phyloP scores from a whole-genome alignment of 768 basidiomycete genomes.

The Paxillus rubicundulus region DNA sequence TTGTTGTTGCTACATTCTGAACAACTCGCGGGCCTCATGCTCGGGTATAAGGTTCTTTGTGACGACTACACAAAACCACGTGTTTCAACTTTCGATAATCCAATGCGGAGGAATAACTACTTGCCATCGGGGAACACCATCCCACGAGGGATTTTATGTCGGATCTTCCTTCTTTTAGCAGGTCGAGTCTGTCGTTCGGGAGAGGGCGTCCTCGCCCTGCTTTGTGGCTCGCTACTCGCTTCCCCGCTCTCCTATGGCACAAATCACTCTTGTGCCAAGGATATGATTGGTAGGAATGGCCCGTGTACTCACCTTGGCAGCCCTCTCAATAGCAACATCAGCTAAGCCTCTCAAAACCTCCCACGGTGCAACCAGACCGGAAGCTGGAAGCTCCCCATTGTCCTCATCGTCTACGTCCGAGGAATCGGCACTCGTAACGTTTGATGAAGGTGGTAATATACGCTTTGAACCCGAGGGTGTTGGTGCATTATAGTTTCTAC shows the following conservation, averaged over 20 bases:
- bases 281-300: background rate
- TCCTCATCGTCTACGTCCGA: slow-evolving; percentile 86
- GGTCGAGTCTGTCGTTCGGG: slow-evolving; percentile 70
- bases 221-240: slow-evolving; percentile 65
- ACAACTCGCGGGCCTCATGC: slow-evolving; percentile 80
- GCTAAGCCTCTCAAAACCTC: slow-evolving; percentile 80
- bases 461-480: slow-evolving; percentile 51
- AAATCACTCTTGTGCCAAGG: slow-evolving; percentile 10
- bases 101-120: background rate
- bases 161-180: slow-evolving; percentile 67
- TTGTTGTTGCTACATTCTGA: slow-evolving; percentile 59
- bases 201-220: slow-evolving; percentile 70
- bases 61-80: slow-evolving; percentile 52
- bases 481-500: slow-evolving; percentile 33
- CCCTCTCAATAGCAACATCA: slow-evolving; percentile 77
- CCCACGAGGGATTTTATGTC: slow-evolving; percentile 55
- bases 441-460: slow-evolving; percentile 58
- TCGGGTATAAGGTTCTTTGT: slow-evolving; percentile 81
- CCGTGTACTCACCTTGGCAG: slow-evolving; percentile 57
- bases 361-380: slow-evolving; percentile 83
- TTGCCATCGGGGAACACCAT: slow-evolving; percentile 78
- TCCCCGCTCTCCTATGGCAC: slow-evolving; percentile 68
- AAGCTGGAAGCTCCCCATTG: slow-evolving; percentile 73
- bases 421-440: slow-evolving; percentile 74
- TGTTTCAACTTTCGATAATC: background rate